phyloP scores from a whole-genome alignment of 1,284 basidiomycete species.

The Fomitiporia mediterranea region DNA sequence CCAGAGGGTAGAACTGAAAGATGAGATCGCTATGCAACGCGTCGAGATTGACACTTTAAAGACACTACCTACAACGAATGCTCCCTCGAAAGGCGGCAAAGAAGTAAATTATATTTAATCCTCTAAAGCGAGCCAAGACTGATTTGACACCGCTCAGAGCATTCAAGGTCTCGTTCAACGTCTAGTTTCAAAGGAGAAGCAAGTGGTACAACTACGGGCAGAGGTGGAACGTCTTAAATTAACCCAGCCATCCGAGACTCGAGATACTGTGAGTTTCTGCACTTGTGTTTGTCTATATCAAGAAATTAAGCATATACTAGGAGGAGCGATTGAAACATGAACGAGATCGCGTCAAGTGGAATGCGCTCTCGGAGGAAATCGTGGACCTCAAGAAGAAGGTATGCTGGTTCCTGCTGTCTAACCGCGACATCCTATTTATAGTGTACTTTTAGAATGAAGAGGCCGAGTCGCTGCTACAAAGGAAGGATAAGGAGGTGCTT shows the following conservation, averaged over 20 bases:
- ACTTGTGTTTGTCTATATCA: background rate
- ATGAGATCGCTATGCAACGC: conserved; percentile 52
- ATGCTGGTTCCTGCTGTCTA: conserved; percentile 15
- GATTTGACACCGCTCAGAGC: conserved; percentile 39
- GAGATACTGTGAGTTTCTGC: conserved; percentile 49
- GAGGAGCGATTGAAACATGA: conserved; percentile 77
- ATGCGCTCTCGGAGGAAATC: conserved; percentile 73
- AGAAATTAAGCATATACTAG: conserved; percentile 34
- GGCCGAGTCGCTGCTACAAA: conserved; percentile 42
- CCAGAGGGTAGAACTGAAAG: conserved; percentile 49
- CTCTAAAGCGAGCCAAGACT: too few species aligned
- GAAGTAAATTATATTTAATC: conserved; percentile 37
- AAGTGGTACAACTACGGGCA: conserved; percentile 68
- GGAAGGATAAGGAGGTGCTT: conserved; percentile 68
- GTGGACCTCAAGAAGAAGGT: conserved; percentile 68
- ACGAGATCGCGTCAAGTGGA: conserved; percentile 71
- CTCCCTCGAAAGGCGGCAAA: conserved; percentile 22
- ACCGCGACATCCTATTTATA: background rate
- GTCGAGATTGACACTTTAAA: conserved; percentile 66
- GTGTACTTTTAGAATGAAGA: conserved; percentile 45
- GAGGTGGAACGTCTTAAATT: conserved; percentile 64
- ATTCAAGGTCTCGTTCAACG: conserved; percentile 79
- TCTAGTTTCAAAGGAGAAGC: conserved; percentile 80
- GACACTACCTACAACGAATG: conserved; percentile 30
- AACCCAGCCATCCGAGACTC: conserved; percentile 50